Evolutionary conservation across 257 asterid species (phyloP), one percentile per base, ranked within the genome.

Genomic region (Paraleonurus japonicus): DNA sequence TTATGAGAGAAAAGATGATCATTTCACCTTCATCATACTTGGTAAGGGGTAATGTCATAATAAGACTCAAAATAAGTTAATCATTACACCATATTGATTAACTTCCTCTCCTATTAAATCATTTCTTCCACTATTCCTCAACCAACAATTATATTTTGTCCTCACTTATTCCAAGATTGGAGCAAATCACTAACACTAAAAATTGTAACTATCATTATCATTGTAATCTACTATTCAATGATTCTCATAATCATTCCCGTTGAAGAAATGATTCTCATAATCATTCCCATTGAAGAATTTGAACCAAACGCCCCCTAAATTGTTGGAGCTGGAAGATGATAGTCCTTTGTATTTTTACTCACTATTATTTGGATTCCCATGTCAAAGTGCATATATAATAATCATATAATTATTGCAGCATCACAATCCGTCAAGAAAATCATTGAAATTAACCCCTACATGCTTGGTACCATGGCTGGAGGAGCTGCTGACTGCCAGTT

Each of bases 381-480:
- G 43, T 48, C 5, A 2, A 61, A 32, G 27, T 70, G 15, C 41
- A 9, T 17, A 0, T 51, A 4, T 70, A 47, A 51, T 71, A 17
- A 37, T 67, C 59, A 32, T 43, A 15, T 70, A 47, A 51, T 55
- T 51, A 3, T 73, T 30, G 73, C 88, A 92, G 98, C 96, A 47
- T 92, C 96, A 48, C 96, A 92, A 66, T 85, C 96, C 74, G 96
- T 89, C 63, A 92, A 88, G 89, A 92, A 90, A 68, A 90, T 92
- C 51, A 92, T 92, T 70, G 96, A 92, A 79, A 92, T 92, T 61
- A 90, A 88, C 53, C 96, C 92, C 1, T 87, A 92, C 87, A 88
- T 90, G 96, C 95, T 89, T 72, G 96, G 98, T 32, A 92, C 98
- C 61, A 90, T 90, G 98, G 98, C 96, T 78, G 98, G 97, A 74